Evolutionary conservation across 352 stramenopile genomes (phyloP).

Genomic region (Globisporangium yorkense): DNA sequence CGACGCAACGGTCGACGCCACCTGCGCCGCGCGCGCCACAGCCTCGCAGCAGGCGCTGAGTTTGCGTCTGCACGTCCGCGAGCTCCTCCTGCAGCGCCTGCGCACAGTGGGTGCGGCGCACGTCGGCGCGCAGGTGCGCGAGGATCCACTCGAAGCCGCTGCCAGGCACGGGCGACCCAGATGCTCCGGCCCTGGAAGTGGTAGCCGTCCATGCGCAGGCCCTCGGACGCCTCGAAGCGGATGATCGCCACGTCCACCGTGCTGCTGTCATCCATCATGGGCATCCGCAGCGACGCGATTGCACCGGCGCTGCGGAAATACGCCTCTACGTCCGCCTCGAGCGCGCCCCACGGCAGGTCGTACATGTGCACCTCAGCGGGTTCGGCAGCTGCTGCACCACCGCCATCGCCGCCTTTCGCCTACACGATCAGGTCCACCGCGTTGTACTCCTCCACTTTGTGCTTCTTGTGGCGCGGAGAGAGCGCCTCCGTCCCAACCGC

Average conservation of each 20-base stretch:
- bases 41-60: slow-evolving; percentile 17
- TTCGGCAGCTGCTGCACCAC: slow-evolving; percentile 6
- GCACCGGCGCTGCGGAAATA: slow-evolving; percentile 56
- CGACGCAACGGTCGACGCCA: slow-evolving; percentile 18
- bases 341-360: slow-evolving; percentile 52
- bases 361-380: slow-evolving; percentile 52
- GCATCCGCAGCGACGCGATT: slow-evolving; percentile 57
- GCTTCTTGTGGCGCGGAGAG: slow-evolving; percentile 26
- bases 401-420: slow-evolving; percentile 17
- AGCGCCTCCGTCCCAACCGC: slow-evolving; percentile 13
- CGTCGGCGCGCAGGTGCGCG: slow-evolving; percentile 12
- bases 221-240: slow-evolving; percentile 41
- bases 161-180: slow-evolving; percentile 27
- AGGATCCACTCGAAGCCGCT: slow-evolving; percentile 27
- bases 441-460: slow-evolving; percentile 26
- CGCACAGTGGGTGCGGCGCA: slow-evolving; percentile 19
- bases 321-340: slow-evolving; percentile 42
- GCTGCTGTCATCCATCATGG: slow-evolving; percentile 62
- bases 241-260: slow-evolving; percentile 65
- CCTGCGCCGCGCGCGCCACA: slow-evolving; percentile 23
- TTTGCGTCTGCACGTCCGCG: slow-evolving; percentile 9
- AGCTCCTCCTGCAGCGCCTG: slow-evolving; percentile 22
- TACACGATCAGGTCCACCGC: slow-evolving; percentile 34
- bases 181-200: slow-evolving; percentile 68
- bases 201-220: slow-evolving; percentile 61